Evolutionary conservation across 2,329 filamentous ascomycete species (phyloP).

Genomic region (Lachnellula hyalina): DNA sequence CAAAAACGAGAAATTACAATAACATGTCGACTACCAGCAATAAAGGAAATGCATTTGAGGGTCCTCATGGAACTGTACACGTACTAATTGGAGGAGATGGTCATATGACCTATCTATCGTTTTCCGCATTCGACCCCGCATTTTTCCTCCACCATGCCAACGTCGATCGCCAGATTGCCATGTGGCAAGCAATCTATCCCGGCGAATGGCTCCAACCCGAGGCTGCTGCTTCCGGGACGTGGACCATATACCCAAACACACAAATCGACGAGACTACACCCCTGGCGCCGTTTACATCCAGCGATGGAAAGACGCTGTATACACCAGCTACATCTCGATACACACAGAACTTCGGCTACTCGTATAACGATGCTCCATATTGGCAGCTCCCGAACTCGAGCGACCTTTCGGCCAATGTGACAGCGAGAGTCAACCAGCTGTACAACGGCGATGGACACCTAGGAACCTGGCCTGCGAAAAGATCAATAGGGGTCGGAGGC

Average conservation of each 20-base stretch:
- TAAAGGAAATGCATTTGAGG: slow-evolving; percentile 36
- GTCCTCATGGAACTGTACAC: slow-evolving; percentile 37
- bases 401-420: slow-evolving; percentile 54
- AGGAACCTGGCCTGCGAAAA: neutral
- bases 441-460: slow-evolving; percentile 25
- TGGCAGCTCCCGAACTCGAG: slow-evolving; percentile 43
- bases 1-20: slow-evolving; percentile 30
- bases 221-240: slow-evolving; percentile 27
- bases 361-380: slow-evolving; percentile 25
- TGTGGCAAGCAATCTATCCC: slow-evolving; percentile 40
- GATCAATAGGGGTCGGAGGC: neutral
- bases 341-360: slow-evolving; percentile 1
- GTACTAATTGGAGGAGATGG: slow-evolving; percentile 29
- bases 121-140: slow-evolving; percentile 39
- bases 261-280: slow-evolving; percentile 38
- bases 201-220: slow-evolving; percentile 26
- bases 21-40: slow-evolving; percentile 35
- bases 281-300: slow-evolving; percentile 37
- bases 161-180: slow-evolving; percentile 51
- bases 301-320: slow-evolving; percentile 43
- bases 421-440: slow-evolving; percentile 52
- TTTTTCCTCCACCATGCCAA: slow-evolving; percentile 43
- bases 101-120: slow-evolving; percentile 36
- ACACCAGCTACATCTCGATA: slow-evolving; percentile 1
- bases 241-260: slow-evolving; percentile 13